These are phyloP conservation scores for Santalum album DNA, from an alignment of 164 flowering plant species.

Conservation along the genomic window DNA sequence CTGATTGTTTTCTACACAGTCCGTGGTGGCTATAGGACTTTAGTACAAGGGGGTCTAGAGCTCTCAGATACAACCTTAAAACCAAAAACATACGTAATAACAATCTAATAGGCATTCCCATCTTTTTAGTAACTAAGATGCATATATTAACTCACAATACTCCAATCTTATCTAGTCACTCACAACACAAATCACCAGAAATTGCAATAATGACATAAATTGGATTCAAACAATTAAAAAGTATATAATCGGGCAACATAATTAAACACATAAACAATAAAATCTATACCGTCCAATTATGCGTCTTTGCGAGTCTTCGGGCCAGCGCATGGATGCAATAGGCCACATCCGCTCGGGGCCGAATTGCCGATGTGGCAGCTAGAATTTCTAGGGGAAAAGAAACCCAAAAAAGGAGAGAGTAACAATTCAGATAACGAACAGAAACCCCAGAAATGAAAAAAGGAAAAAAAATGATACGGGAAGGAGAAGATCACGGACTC, in stretches of 20 bases:
- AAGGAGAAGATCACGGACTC: constrained; percentile 39
- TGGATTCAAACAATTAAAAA: background rate
- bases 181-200: too few species aligned
- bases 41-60: too few species aligned
- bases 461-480: background rate
- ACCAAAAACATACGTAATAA: too few species aligned
- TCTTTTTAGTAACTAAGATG: too few species aligned
- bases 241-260: background rate
- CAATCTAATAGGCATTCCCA: too few species aligned
- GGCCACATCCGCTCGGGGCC: constrained; percentile 94
- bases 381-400: constrained; percentile 55
- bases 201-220: too few species aligned
- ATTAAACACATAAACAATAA: background rate
- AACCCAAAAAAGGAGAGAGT: constrained; percentile 1
- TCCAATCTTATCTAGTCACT: too few species aligned
- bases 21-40: too few species aligned
- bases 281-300: constrained; percentile 79
- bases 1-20: too few species aligned
- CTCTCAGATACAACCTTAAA: too few species aligned
- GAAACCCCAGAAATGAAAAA: constrained; percentile 1
- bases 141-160: too few species aligned
- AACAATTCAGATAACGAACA: constrained; percentile 5
- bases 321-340: constrained; percentile 85
- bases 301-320: constrained; percentile 79
- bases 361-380: constrained; percentile 64